Evolutionary conservation across 192 early-diverging fungal species (phyloP).

Genomic region (Mortierella antarctica): DNA sequence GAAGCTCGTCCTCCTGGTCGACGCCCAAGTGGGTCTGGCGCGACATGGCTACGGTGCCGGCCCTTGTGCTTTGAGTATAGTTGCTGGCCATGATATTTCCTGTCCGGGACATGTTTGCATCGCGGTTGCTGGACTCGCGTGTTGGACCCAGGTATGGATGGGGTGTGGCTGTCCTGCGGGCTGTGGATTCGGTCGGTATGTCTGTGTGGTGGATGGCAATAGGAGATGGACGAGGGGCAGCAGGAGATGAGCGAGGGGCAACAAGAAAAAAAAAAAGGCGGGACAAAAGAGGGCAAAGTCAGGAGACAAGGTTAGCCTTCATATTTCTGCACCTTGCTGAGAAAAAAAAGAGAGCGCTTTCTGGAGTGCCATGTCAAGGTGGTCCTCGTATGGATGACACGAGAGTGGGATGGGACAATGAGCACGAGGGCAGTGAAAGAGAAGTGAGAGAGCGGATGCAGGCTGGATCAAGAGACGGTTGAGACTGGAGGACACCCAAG

Average conservation of each 20-base stretch:
- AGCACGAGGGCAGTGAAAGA: neutral
- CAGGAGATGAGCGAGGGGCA: neutral
- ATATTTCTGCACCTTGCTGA: neutral
- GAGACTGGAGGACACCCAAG: neutral
- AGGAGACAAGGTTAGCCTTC: neutral
- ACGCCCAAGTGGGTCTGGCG: neutral
- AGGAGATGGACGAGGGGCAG: neutral
- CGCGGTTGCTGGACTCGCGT: slow-evolving; percentile 1
- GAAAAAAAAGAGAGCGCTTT: neutral
- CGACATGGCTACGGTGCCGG: neutral
- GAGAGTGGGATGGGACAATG: neutral
- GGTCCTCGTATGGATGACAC: neutral
- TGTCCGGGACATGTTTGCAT: slow-evolving; percentile 10
- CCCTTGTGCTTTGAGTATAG: neutral
- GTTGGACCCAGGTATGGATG: neutral
- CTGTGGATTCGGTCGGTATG: neutral
- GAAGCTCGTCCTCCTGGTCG: slow-evolving; percentile 25
- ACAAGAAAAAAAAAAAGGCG: too few species aligned
- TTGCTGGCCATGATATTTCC: slow-evolving; percentile 13
- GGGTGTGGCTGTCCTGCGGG: neutral
- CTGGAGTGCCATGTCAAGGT: too few species aligned
- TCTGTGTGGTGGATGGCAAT: neutral
- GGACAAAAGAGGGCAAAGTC: too few species aligned
- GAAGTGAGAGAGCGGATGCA: neutral
- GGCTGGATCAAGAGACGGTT: neutral